Conservation (phyloP, 2,329 filamentous ascomycete species). For the Trichoderma asperellum region DNA sequence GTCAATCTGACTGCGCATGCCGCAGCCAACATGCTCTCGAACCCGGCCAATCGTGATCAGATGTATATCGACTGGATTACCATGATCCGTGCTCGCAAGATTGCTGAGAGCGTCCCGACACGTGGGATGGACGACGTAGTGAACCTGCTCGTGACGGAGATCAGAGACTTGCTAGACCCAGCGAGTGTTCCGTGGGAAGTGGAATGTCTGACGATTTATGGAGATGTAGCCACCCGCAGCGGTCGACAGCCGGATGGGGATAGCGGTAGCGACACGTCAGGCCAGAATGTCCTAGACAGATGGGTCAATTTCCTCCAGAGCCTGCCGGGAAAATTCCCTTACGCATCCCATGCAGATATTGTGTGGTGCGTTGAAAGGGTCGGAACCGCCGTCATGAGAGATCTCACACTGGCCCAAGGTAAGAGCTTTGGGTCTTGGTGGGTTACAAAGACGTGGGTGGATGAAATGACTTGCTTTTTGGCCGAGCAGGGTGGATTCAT, state of each 20-base stretch:
- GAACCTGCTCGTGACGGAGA: constrained; percentile 64
- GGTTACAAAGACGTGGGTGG: constrained; percentile 94
- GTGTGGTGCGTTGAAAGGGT: constrained; percentile 77
- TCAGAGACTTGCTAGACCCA: constrained; percentile 72
- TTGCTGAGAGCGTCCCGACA: constrained; percentile 66
- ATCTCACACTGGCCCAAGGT: constrained; percentile 77
- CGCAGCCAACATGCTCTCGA: constrained; percentile 88
- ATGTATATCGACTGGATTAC: constrained; percentile 94
- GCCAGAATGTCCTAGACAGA: constrained; percentile 73
- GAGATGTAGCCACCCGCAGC: constrained; percentile 56
- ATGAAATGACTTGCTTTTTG: constrained; percentile 91
- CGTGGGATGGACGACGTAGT: constrained; percentile 69
- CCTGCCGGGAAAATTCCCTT: constrained; percentile 72
- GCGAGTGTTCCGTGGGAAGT: constrained; percentile 67
- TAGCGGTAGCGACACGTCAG: constrained; percentile 40
- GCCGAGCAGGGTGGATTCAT: constrained; percentile 91
- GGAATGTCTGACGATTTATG: constrained; percentile 64
- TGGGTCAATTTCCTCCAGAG: constrained; percentile 75
- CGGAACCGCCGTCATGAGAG: constrained; percentile 76
- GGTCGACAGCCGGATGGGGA: constrained; percentile 44
- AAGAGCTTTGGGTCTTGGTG: constrained; percentile 89
- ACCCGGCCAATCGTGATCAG: constrained; percentile 84
- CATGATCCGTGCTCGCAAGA: constrained; percentile 64
- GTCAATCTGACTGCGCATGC: constrained; percentile 95
- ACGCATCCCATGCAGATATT: constrained; percentile 72